Evolutionary conservation across 148 eudicot genomes (phyloP).

Genomic region (Tetragonia tetragonoides): DNA sequence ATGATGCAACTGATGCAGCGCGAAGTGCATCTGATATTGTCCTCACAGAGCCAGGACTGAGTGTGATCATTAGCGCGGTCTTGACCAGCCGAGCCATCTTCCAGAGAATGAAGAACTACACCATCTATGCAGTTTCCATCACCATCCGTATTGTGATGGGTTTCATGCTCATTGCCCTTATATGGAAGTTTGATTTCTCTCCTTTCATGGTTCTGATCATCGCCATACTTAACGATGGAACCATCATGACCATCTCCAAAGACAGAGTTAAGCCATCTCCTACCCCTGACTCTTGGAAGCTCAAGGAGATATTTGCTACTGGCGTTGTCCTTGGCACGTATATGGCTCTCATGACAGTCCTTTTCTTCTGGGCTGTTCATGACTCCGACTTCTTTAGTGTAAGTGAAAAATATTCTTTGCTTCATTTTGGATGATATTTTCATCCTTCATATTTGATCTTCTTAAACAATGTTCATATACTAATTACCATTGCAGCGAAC

Average conservation of each 20-base stretch:
- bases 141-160: constrained; percentile 73
- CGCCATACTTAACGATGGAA: constrained; percentile 73
- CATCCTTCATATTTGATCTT: background rate
- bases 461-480: background rate
- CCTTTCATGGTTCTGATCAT: constrained; percentile 82
- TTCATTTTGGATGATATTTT: background rate
- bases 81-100: constrained; percentile 72
- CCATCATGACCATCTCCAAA: constrained; percentile 85
- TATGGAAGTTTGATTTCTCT: constrained; percentile 74
- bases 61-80: constrained; percentile 76
- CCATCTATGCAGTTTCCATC: constrained; percentile 75
- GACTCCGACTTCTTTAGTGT: constrained; percentile 62
- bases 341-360: constrained; percentile 62
- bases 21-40: constrained; percentile 81
- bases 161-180: constrained; percentile 64
- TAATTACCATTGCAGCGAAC: constrained; percentile 33
- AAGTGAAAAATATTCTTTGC: constrained; percentile 17
- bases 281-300: constrained; percentile 74
- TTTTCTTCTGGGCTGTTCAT: constrained; percentile 62
- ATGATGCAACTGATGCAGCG: constrained; percentile 93
- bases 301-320: constrained; percentile 68
- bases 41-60: constrained; percentile 73
- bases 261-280: constrained; percentile 78
- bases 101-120: constrained; percentile 81
- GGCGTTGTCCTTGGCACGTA: constrained; percentile 73